phyloP scores from a whole-genome alignment of 371 early-diverging fungal genomes.

The Zopfochytrium polystomum region DNA sequence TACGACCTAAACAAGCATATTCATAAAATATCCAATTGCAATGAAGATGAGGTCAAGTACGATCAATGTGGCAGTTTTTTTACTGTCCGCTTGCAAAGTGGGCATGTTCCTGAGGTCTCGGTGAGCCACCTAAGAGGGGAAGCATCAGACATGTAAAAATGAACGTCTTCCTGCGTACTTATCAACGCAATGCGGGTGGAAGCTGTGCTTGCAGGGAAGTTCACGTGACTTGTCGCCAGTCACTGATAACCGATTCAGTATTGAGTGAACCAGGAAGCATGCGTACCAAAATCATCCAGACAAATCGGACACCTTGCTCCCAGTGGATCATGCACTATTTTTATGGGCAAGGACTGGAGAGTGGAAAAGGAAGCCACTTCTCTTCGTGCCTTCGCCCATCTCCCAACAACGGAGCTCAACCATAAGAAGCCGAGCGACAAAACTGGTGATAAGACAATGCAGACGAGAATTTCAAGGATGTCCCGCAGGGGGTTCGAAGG shows the following conservation, averaged over 20 bases:
- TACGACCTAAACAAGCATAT: too few relatives aligned
- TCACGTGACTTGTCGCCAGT: not conserved
- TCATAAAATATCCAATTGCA: too few relatives aligned
- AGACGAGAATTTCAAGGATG: too few relatives aligned
- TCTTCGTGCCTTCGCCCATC: too few relatives aligned
- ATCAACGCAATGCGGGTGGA: slow-evolving; percentile 11
- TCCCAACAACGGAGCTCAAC: too few relatives aligned
- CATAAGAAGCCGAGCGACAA: too few relatives aligned
- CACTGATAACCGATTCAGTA: slow-evolving; percentile 1
- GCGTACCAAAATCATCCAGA: not conserved
- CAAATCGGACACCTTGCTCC: not conserved
- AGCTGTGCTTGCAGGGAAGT: slow-evolving; percentile 11
- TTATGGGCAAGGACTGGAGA: not conserved
- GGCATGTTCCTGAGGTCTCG: slow-evolving; percentile 1
- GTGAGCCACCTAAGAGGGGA: slow-evolving; percentile 6
- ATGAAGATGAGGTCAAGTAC: too few relatives aligned
- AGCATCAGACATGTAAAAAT: not conserved
- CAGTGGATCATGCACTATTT: not conserved
- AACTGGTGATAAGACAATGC: too few relatives aligned
- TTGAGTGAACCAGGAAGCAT: slow-evolving; percentile 4
- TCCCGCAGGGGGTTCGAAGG: too few relatives aligned
- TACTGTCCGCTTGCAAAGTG: slow-evolving; percentile 7
- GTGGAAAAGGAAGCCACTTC: slow-evolving; percentile 3
- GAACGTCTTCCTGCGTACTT: not conserved
- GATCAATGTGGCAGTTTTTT: too few relatives aligned